Percentiles rank a stretch among this genome's conserved stretches.
phyloP scores from a whole-genome alignment of 2,329 filamentous ascomycete genomes.

The Aspergillus oerlinghausenensis region DNA sequence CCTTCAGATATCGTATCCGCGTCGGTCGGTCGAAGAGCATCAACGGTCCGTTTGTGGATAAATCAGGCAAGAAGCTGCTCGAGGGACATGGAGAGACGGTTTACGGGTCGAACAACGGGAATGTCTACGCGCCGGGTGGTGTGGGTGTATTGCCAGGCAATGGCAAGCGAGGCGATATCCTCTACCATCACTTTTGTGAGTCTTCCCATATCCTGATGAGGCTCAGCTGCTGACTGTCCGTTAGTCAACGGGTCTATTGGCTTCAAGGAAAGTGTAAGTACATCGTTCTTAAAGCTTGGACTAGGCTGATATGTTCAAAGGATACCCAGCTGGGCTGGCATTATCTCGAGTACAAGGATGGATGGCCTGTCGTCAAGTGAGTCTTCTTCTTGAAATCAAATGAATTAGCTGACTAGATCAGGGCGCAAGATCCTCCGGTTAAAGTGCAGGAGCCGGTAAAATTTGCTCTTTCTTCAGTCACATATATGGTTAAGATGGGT shows the following conservation, averaged over 20 bases:
- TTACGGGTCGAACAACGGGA: conserved; percentile 31
- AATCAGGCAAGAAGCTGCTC: conserved; percentile 16
- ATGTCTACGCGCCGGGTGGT: conserved; percentile 32
- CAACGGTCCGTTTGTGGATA: conserved; percentile 28
- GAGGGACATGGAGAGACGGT: conserved; percentile 26
- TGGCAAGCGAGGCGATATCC: conserved; percentile 21
- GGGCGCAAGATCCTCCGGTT: not conserved
- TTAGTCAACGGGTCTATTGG: conserved; percentile 11
- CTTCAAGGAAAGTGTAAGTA: conserved; percentile 9
- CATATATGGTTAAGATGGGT: not conserved
- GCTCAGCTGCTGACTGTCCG: not conserved
- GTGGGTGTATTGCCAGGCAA: conserved; percentile 22
- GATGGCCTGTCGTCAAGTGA: conserved; percentile 24
- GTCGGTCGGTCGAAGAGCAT: conserved; percentile 27
- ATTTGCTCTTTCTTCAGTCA: not conserved
- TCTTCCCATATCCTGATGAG: not conserved
- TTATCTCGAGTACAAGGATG: conserved; percentile 27
- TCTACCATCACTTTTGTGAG: conserved; percentile 30
- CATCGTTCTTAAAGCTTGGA: conserved; percentile 8
- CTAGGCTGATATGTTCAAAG: conserved; percentile 3
- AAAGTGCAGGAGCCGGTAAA: not conserved
- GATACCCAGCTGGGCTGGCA: conserved; percentile 28
- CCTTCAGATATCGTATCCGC: conserved; percentile 20
- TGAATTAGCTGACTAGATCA: not conserved
- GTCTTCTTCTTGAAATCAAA: not conserved